Percentiles rank a stretch among this genome's conserved stretches.
phyloP scores from a whole-genome alignment of 345 rosid species.

The Durio zibethinus region DNA sequence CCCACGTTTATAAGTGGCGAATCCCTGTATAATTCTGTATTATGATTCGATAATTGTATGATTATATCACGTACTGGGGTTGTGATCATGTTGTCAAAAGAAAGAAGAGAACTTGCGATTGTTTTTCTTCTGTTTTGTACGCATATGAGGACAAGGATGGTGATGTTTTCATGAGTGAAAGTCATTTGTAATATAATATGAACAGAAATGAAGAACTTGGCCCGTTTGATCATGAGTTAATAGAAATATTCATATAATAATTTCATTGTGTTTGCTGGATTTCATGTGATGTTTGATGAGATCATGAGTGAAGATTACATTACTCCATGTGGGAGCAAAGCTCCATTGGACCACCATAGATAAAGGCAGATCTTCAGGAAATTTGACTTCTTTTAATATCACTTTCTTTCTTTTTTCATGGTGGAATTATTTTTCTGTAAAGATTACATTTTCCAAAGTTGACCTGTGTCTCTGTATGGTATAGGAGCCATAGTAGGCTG shows the following conservation, averaged over 20 bases:
- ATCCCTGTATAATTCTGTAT: too few species aligned
- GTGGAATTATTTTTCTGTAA: background rate
- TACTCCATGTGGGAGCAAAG: slow-evolving; percentile 32
- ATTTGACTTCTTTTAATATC: background rate
- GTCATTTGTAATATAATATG: background rate
- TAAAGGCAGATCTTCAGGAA: background rate
- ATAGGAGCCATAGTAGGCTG: background rate
- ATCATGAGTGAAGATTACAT: slow-evolving; percentile 35
- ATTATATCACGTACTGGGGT: background rate
- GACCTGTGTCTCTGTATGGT: background rate
- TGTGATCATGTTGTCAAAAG: background rate
- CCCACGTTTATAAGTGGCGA: too few species aligned
- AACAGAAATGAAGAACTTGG: background rate
- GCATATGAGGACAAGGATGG: slow-evolving; percentile 2
- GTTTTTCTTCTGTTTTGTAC: background rate
- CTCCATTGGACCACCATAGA: slow-evolving; percentile 12
- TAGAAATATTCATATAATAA: background rate
- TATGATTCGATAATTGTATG: too few species aligned
- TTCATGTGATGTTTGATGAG: slow-evolving; percentile 34
- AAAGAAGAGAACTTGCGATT: background rate
- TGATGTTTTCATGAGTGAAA: background rate
- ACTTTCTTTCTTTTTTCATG: background rate
- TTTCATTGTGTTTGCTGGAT: slow-evolving; percentile 18
- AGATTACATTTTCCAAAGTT: background rate
- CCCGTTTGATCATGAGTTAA: background rate